Base-by-base conservation (phyloP, 2,329 filamentous ascomycete species). In the Emericellopsis atlantica region DNA sequence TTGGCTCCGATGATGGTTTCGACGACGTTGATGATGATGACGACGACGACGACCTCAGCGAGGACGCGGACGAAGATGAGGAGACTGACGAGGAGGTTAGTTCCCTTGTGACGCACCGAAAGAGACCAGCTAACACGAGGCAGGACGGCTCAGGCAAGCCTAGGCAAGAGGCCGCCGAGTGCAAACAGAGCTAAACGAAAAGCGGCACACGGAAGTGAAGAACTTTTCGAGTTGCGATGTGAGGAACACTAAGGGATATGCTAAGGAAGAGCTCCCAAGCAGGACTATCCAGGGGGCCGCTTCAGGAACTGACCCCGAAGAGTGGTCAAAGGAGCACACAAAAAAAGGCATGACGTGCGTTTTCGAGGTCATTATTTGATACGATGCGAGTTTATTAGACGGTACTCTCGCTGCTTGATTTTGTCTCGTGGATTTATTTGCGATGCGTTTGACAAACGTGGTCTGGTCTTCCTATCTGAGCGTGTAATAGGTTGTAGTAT, bases 11-110 rank as follows among this genome's bases (percentile, higher is more conserved):
- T 47, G 85, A 86, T 48, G 87, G 84, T 50, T 84, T 90, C 45
- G 89, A 94, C 40, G 89, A 95, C 23, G 87, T 93, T 15, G 90
- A 95, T 40, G 89, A 95, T 40, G 89, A 95, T 44, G 88, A 94
- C 42, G 89, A 94, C 40, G 88, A 94, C 42, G 89, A 94, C 40
- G 84, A 89, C 48, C 86, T 94, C 46, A 70, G 84, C 44, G 86
- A 82, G 54, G 83, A 89, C 45, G 84, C 92, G 54, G 75, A 92
- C 41, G 86, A 93, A 44, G 88, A 95, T 43, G 81, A 83, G 40
- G 80, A 84, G 57, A 85, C 81, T 40, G 84, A 89, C 43, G 84
- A 89, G 48, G 84, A 85, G 58, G 81, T 84, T 65, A 64, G 72
- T 53, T 32, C 21, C 8, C 23, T 15, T 38, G 24, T 6, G 16